phyloP scores from a whole-genome alignment of 2,329 filamentous ascomycete genomes.

The Fusarium cyanostomum region DNA sequence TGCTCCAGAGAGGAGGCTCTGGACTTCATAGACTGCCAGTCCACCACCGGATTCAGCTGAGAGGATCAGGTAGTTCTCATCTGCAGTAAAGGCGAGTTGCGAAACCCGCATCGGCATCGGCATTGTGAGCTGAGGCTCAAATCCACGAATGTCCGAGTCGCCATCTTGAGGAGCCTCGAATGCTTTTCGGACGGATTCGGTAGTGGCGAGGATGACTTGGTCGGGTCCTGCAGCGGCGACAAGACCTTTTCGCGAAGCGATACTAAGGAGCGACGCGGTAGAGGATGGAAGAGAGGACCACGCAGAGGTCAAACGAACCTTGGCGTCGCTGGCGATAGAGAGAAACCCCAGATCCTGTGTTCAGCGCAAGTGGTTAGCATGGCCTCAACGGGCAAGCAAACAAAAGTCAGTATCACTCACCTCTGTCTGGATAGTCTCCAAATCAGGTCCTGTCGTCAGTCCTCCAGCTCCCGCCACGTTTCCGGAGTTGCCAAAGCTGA shows the following conservation, averaged over 20 bases:
- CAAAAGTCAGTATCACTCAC: conserved; percentile 55
- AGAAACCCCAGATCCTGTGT: conserved; percentile 79
- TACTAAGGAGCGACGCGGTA: conserved; percentile 82
- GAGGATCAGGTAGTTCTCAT: conserved; percentile 84
- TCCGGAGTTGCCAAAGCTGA: conserved; percentile 65
- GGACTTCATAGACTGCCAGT: conserved; percentile 82
- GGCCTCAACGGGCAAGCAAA: conserved; percentile 13
- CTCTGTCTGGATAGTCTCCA: conserved; percentile 85
- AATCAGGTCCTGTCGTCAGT: conserved; percentile 65
- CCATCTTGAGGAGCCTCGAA: conserved; percentile 69
- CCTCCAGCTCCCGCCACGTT: conserved; percentile 53
- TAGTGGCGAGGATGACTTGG: conserved; percentile 77
- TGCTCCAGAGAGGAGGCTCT: conserved; percentile 71
- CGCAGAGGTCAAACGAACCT: conserved; percentile 79
- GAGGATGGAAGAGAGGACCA: conserved; percentile 82
- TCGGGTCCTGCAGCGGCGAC: conserved; percentile 90
- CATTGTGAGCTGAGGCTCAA: conserved; percentile 78
- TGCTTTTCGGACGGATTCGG: conserved; percentile 79
- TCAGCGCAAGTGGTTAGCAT: conserved; percentile 36
- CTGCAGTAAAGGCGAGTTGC: conserved; percentile 90
- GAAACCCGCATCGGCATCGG: conserved; percentile 79
- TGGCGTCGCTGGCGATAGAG: conserved; percentile 80
- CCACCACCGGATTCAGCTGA: conserved; percentile 84
- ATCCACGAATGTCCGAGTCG: conserved; percentile 73
- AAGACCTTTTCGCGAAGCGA: conserved; percentile 82